Percentiles rank a stretch among this genome's conserved stretches.
These are phyloP conservation scores for Colletotrichum endophyticum DNA, from an alignment of 2,329 filamentous ascomycete species.

Conservation along the genomic window DNA sequence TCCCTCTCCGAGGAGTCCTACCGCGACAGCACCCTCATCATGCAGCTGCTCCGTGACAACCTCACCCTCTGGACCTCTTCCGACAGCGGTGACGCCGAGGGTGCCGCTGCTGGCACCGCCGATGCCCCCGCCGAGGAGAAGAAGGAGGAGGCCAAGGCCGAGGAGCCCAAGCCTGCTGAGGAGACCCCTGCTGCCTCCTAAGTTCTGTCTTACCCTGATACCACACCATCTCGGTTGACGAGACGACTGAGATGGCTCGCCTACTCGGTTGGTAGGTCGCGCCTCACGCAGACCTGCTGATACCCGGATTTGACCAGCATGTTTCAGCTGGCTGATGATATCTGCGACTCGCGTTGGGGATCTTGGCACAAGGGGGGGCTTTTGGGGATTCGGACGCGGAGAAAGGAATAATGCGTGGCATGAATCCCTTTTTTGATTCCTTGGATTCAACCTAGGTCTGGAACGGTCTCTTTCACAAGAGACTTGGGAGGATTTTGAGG, in stretches of 20 bases:
- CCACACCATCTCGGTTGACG: slow-evolving; percentile 40
- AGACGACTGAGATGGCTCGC: slow-evolving; percentile 36
- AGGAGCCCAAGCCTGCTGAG: slow-evolving; percentile 38
- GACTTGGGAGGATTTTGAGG: background rate
- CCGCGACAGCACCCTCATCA: slow-evolving; percentile 98
- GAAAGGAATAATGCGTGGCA: slow-evolving; percentile 43
- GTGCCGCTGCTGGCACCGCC: slow-evolving; percentile 62
- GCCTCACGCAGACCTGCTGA: slow-evolving; percentile 2
- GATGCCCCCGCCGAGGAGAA: slow-evolving; percentile 64
- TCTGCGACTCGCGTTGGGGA: slow-evolving; percentile 23
- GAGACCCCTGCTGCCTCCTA: slow-evolving; percentile 58
- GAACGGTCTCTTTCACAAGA: background rate
- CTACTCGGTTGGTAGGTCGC: background rate
- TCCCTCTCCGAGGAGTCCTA: slow-evolving; percentile 97
- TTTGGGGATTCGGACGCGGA: slow-evolving; percentile 39
- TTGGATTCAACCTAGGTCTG: slow-evolving; percentile 14
- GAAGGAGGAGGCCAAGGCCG: slow-evolving; percentile 58
- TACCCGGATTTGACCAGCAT: slow-evolving; percentile 21
- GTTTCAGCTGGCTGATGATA: slow-evolving; percentile 38
- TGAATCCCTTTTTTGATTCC: slow-evolving; percentile 26
- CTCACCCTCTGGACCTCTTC: slow-evolving; percentile 97
- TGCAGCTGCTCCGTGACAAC: slow-evolving; percentile 98
- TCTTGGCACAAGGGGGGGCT: slow-evolving; percentile 37
- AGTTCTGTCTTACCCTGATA: slow-evolving; percentile 42
- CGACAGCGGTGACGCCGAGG: slow-evolving; percentile 81